Base-by-base conservation (phyloP, 2,329 filamentous ascomycete species). In the Arthroderma sp. region DNA sequence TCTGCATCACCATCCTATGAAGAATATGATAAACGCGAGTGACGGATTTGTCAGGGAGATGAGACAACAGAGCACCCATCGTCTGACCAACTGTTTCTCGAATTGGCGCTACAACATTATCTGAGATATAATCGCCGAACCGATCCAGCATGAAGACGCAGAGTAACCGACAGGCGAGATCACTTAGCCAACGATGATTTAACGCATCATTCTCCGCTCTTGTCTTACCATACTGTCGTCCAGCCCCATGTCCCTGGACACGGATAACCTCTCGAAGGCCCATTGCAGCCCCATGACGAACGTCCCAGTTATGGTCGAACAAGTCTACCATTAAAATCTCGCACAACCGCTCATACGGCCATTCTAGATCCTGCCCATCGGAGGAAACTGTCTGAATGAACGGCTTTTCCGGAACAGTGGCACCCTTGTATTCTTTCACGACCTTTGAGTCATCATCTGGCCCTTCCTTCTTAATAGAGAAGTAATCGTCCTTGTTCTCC, bases 101-200 rank as follows among this genome's bases (percentile, higher is more conserved):
- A 62, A 98, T 96, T 0, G 93, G 93, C 0, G 93, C 93, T 41
- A 98, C 90, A 0, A 94, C 95, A 56, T 89, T 98, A 70, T 98
- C 93, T 4, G 91, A 95, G 59, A 94, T 93, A 74, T 96, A 98
- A 68, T 98, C 93, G 58, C 91, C 94, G 68, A 98, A 98, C 56
- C 91, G 85, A 73, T 98, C 93, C 15, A 98, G 83, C 84, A 98
- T 96, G 66, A 98, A 85, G 55, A 98, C 91, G 68, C 88, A 95
- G 71, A 91, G 91, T 53, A 98, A 80, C 25, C 93, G 87, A 66
- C 91, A 96, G n/a, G 91, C 89, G 55, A 98, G 79, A 67, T 98
- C 91, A 67, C 97, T 88, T 19, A 98, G 81, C 90, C 90, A 98
- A 67, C 78, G 81, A 60, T 85, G 82, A 65, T 97, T 98, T 47